Conservation (phyloP, 1,284 basidiomycete species). For the Dichomitus squalens region DNA sequence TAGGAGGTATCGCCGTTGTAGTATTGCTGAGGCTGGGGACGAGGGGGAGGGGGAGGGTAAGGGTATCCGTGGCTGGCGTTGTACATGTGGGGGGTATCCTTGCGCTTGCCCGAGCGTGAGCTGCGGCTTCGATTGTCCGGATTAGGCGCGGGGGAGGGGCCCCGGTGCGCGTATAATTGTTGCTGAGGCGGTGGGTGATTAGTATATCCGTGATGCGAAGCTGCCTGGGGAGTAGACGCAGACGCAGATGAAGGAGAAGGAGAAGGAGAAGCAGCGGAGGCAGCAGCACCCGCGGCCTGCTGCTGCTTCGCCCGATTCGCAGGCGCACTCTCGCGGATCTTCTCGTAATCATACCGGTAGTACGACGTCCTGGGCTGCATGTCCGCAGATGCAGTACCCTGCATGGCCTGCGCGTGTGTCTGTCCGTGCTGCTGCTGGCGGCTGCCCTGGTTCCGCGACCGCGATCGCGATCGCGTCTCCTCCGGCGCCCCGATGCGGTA, state of each 20-base stretch:
- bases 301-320: constrained; percentile 14
- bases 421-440: too few species aligned
- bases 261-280: neutral
- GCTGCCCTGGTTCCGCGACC: neutral
- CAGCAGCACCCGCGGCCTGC: neutral
- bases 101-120: constrained; percentile 10
- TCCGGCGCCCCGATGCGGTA: constrained; percentile 5
- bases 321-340: constrained; percentile 24
- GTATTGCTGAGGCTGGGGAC: too few species aligned
- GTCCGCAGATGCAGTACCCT: neutral
- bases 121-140: neutral
- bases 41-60: too few species aligned
- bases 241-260: neutral
- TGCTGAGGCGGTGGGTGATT: neutral
- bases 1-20: constrained; percentile 2
- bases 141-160: neutral
- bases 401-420: neutral
- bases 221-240: too few species aligned
- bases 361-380: constrained; percentile 25
- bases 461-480: neutral
- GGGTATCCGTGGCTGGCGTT: constrained; percentile 9
- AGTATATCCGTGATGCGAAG: too few species aligned
- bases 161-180: neutral
- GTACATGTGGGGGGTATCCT: constrained; percentile 13
- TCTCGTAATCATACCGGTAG: constrained; percentile 40